Conservation (phyloP, 495 filamentous ascomycete species). For the Cairneyella variabilis region DNA sequence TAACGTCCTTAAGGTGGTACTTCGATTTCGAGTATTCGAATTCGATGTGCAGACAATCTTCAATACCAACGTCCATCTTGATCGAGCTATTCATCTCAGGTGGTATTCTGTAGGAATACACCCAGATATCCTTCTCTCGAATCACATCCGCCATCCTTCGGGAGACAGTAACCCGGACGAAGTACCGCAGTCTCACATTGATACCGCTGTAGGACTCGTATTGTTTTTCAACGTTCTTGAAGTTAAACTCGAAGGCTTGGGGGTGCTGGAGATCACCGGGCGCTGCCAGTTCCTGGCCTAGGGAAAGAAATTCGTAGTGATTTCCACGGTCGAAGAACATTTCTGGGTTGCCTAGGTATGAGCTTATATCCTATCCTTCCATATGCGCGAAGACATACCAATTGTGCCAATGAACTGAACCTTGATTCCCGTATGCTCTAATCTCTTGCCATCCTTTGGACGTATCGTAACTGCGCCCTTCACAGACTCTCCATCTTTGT, state of each 20-base stretch:
- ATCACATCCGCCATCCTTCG: conserved; percentile 96
- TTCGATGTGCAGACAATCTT: conserved; percentile 98
- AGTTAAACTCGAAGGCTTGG: conserved; percentile 98
- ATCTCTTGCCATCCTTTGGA: conserved; percentile 95
- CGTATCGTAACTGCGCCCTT: conserved; percentile 91
- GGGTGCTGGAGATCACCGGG: conserved; percentile 97
- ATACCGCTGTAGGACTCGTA: conserved; percentile 99
- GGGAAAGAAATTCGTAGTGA: conserved; percentile 97
- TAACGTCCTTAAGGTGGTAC: conserved; percentile 99
- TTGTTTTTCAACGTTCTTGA: conserved; percentile 99
- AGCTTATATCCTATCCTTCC: not conserved
- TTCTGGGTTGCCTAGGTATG: conserved; percentile 47
- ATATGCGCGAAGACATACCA: conserved; percentile 45
- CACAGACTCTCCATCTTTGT: conserved; percentile 97
- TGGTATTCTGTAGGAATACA: conserved; percentile 97
- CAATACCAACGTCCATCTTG: conserved; percentile 99
- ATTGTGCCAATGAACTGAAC: conserved; percentile 99
- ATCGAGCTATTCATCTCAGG: conserved; percentile 97
- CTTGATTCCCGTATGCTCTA: conserved; percentile 99
- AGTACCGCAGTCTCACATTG: conserved; percentile 98
- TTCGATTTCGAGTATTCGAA: conserved; percentile 99
- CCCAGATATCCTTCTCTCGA: conserved; percentile 99
- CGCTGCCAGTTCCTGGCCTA: conserved; percentile 92
- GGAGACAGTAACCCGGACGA: conserved; percentile 93
- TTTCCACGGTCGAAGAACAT: conserved; percentile 99